These are phyloP conservation scores for Craspedostauros australis DNA, from an alignment of 108 stramenopile genomes.

Conservation along the genomic window DNA sequence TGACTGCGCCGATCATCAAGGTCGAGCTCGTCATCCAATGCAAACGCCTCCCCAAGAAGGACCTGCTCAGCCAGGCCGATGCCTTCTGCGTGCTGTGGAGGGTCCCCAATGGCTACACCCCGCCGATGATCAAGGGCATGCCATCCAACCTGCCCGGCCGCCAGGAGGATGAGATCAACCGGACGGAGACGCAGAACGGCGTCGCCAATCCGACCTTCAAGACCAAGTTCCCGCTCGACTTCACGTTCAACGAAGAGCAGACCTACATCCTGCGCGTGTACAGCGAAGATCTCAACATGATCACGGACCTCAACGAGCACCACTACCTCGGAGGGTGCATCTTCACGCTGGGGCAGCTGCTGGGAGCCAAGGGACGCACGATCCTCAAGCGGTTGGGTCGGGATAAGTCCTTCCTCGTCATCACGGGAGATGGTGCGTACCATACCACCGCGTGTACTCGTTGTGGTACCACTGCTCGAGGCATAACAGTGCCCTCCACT, in stretches of 20 bases:
- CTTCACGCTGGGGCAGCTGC: constrained; percentile 45
- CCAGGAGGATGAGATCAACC: constrained; percentile 44
- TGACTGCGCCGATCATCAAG: constrained; percentile 38
- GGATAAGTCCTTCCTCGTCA: constrained; percentile 28
- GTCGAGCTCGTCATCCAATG: constrained; percentile 41
- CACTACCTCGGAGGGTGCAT: constrained; percentile 48
- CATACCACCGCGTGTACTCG: too few species aligned
- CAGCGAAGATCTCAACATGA: constrained; percentile 47
- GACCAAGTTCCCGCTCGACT: constrained; percentile 42
- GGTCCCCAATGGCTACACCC: constrained; percentile 25
- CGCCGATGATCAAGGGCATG: constrained; percentile 9
- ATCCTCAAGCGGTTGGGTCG: constrained; percentile 26
- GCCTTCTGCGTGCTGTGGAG: constrained; percentile 46
- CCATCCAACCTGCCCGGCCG: constrained; percentile 20
- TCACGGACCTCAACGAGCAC: constrained; percentile 44
- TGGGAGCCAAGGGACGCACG: constrained; percentile 45
- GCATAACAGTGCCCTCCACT: too few species aligned
- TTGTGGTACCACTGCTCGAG: too few species aligned
- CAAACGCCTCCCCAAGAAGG: constrained; percentile 38
- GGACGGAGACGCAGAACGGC: constrained; percentile 48
- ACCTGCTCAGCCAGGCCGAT: constrained; percentile 43
- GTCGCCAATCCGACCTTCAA: constrained; percentile 35
- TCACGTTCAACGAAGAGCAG: constrained; percentile 46
- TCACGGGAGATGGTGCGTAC: constrained; percentile 22
- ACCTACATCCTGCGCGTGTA: constrained; percentile 43